Evolutionary conservation across 177 flowering plant species (phyloP).

Genomic region (Vitis hybrid): DNA sequence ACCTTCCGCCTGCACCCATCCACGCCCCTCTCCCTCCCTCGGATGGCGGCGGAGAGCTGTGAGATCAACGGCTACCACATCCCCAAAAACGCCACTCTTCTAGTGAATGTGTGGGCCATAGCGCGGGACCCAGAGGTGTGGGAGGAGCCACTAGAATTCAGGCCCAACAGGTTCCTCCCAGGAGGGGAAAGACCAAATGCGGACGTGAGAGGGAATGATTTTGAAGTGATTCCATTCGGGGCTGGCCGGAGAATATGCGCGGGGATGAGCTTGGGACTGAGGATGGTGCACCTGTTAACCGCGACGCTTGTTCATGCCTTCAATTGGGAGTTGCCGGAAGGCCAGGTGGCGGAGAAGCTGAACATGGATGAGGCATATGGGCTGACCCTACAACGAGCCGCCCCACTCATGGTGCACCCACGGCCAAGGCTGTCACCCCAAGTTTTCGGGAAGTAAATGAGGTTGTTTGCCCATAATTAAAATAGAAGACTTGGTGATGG

Average conservation of each 20-base stretch:
- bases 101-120: slow-evolving; percentile 88
- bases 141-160: slow-evolving; percentile 66
- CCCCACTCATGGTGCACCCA: slow-evolving; percentile 58
- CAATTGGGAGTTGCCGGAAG: slow-evolving; percentile 58
- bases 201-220: slow-evolving; percentile 74
- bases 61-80: slow-evolving; percentile 76
- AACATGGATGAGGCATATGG: slow-evolving; percentile 92
- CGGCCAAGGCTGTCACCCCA: slow-evolving; percentile 41
- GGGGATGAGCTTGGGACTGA: slow-evolving; percentile 71
- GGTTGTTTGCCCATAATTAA: too few species aligned
- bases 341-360: slow-evolving; percentile 44
- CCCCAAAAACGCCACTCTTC: slow-evolving; percentile 67
- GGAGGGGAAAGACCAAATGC: slow-evolving; percentile 55
- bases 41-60: slow-evolving; percentile 58
- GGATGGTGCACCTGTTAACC: slow-evolving; percentile 65
- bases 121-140: slow-evolving; percentile 72
- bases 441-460: slow-evolving; percentile 16
- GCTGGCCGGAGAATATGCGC: slow-evolving; percentile 90
- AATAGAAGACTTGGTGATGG: too few species aligned
- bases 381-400: slow-evolving; percentile 71
- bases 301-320: slow-evolving; percentile 77
- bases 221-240: slow-evolving; percentile 83
- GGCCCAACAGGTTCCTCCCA: slow-evolving; percentile 68
- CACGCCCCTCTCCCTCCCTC: slow-evolving; percentile 82
- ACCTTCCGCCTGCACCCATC: slow-evolving; percentile 90